These are phyloP conservation scores for Phytophthora capsici DNA, from an alignment of 352 stramenopile genomes.

Conservation along the genomic window DNA sequence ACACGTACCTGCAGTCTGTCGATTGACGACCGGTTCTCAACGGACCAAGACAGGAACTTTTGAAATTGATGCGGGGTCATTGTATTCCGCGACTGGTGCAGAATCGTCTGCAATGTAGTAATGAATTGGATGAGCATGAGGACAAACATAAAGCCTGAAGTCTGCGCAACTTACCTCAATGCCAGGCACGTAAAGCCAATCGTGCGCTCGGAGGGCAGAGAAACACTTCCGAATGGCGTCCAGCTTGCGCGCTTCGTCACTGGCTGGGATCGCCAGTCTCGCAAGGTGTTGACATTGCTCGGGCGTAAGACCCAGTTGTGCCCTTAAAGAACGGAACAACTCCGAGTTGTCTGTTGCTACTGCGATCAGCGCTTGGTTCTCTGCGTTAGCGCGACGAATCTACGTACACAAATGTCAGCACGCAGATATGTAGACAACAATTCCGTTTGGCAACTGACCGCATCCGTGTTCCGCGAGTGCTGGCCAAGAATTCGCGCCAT, in stretches of 20 bases:
- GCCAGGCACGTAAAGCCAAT: constrained; percentile 87
- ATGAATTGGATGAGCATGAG: too few species aligned
- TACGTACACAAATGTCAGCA: constrained; percentile 23
- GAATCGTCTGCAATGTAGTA: constrained; percentile 51
- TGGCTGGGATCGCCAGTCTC: constrained; percentile 48
- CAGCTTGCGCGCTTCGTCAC: constrained; percentile 76
- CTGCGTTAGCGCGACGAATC: constrained; percentile 81
- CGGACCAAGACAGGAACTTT: constrained; percentile 82
- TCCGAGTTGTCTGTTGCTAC: constrained; percentile 67
- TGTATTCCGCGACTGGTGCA: constrained; percentile 81
- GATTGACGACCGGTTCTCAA: constrained; percentile 75
- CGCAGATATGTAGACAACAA: not conserved
- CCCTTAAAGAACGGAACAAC: constrained; percentile 55
- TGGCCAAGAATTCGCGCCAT: constrained; percentile 81
- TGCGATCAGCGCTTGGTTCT: constrained; percentile 83
- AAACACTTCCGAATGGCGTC: constrained; percentile 90
- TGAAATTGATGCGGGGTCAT: constrained; percentile 86
- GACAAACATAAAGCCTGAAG: too few species aligned
- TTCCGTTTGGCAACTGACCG: constrained; percentile 42
- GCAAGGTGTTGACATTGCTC: constrained; percentile 74
- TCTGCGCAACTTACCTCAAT: constrained; percentile 61
- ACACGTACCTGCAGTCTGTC: constrained; percentile 68
- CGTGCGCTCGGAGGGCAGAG: constrained; percentile 76
- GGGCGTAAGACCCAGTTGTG: constrained; percentile 68
- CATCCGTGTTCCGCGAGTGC: constrained; percentile 76